phyloP scores from a whole-genome alignment of 768 basidiomycete species.

The Boletus fagicola region DNA sequence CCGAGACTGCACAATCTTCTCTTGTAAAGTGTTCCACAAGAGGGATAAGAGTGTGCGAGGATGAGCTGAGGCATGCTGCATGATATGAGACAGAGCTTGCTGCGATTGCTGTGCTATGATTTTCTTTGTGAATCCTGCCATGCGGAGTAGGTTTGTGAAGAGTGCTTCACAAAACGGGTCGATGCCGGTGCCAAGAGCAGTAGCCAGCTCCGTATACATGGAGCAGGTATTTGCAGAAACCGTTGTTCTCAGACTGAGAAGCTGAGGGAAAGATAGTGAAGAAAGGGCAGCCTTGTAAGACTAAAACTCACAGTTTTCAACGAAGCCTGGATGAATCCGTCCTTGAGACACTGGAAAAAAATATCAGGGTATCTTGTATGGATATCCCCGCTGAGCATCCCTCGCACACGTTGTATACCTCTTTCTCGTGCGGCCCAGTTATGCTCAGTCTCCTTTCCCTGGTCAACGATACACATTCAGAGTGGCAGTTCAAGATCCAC shows the following conservation, averaged over 20 bases:
- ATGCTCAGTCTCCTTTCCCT: slow-evolving; percentile 97
- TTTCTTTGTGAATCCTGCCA: slow-evolving; percentile 93
- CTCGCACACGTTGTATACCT: slow-evolving; percentile 72
- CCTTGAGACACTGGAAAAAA: slow-evolving; percentile 74
- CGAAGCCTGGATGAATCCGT: slow-evolving; percentile 76
- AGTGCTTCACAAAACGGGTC: slow-evolving; percentile 81
- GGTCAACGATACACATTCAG: slow-evolving; percentile 4
- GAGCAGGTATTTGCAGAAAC: slow-evolving; percentile 76
- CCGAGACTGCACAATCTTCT: slow-evolving; percentile 79
- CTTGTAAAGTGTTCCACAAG: slow-evolving; percentile 65
- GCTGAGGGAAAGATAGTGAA: slow-evolving; percentile 41
- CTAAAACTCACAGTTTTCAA: slow-evolving; percentile 71
- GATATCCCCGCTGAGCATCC: slow-evolving; percentile 87
- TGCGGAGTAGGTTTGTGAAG: slow-evolving; percentile 72
- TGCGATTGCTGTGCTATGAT: slow-evolving; percentile 87
- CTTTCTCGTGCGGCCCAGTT: slow-evolving; percentile 89
- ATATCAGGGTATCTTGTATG: slow-evolving; percentile 68
- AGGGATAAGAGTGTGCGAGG: slow-evolving; percentile 68
- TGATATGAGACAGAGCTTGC: slow-evolving; percentile 60
- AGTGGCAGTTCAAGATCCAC: neutral
- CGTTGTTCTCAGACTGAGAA: slow-evolving; percentile 88
- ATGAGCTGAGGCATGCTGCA: slow-evolving; percentile 66
- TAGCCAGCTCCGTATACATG: slow-evolving; percentile 73
- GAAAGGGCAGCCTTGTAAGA: neutral
- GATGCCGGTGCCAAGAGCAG: slow-evolving; percentile 59